phyloP scores from a whole-genome alignment of 805 yeast genomes.

The Kodamaea laetipori region DNA sequence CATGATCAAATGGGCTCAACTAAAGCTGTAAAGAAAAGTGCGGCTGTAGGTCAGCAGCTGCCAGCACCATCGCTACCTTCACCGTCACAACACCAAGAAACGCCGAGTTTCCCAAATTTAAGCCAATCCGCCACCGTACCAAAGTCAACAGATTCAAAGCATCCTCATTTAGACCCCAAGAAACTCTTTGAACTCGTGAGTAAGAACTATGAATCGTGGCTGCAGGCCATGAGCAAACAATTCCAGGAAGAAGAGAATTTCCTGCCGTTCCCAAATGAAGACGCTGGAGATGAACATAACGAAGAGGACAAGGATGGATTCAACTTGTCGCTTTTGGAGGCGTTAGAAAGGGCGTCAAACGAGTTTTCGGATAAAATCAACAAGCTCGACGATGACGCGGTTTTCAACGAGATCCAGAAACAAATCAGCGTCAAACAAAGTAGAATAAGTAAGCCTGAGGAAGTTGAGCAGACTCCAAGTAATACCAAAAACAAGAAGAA shows the following conservation, averaged over 20 bases:
- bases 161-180: constrained; percentile 24
- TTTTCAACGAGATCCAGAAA: constrained; percentile 15
- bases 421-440: constrained; percentile 8
- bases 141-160: neutral
- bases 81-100: no score
- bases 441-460: neutral
- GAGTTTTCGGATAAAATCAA: constrained; percentile 20
- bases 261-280: constrained; percentile 34
- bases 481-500: neutral
- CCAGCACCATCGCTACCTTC: neutral
- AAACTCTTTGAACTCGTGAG: constrained; percentile 34
- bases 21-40: constrained; percentile 1
- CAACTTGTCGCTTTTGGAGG: constrained; percentile 32
- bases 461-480: neutral
- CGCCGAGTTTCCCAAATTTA: no score
- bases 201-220: constrained; percentile 43
- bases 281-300: constrained; percentile 13
- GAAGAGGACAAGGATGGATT: constrained; percentile 23
- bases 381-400: constrained; percentile 14
- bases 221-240: constrained; percentile 31
- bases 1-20: constrained; percentile 1
- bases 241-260: constrained; percentile 27
- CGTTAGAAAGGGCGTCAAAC: constrained; percentile 30
- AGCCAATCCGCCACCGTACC: neutral
- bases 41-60: neutral